Conservation (phyloP, 495 filamentous ascomycete genomes). For the Penicillium herquei region DNA sequence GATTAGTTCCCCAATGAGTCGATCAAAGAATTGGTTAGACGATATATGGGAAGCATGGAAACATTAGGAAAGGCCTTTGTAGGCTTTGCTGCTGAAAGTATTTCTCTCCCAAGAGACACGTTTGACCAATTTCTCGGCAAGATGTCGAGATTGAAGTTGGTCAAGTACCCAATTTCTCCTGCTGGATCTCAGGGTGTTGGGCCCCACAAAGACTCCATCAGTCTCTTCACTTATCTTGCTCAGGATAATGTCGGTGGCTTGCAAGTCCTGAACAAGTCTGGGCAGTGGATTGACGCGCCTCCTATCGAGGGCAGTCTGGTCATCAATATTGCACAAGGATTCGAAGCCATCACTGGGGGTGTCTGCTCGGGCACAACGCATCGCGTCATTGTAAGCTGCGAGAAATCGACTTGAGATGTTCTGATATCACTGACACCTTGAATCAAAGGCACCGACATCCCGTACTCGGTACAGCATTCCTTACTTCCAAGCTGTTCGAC, state of each 20-base stretch:
- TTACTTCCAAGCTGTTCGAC: constrained; percentile 86
- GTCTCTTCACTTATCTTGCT: constrained; percentile 50
- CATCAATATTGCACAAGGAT: constrained; percentile 72
- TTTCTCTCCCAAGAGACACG: constrained; percentile 66
- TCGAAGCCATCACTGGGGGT: constrained; percentile 86
- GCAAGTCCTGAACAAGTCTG: constrained; percentile 50
- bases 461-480: constrained; percentile 74
- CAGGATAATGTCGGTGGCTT: constrained; percentile 56
- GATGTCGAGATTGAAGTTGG: constrained; percentile 89
- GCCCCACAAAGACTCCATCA: constrained; percentile 87
- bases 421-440: too few species aligned
- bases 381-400: constrained; percentile 56
- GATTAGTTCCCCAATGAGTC: constrained; percentile 51
- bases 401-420: background rate
- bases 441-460: constrained; percentile 31
- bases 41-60: constrained; percentile 75
- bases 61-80: constrained; percentile 70
- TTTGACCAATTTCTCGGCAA: constrained; percentile 83
- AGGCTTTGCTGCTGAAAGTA: constrained; percentile 78
- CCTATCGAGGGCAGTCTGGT: constrained; percentile 50
- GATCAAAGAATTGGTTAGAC: constrained; percentile 68
- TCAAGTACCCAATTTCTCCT: constrained; percentile 76
- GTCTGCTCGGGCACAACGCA: constrained; percentile 86
- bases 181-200: constrained; percentile 73
- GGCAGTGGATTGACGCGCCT: constrained; percentile 48